Percentiles rank a stretch among this genome's conserved stretches.
phyloP scores from a whole-genome alignment of 1,284 basidiomycete genomes.

The Amylostereum chailletii region DNA sequence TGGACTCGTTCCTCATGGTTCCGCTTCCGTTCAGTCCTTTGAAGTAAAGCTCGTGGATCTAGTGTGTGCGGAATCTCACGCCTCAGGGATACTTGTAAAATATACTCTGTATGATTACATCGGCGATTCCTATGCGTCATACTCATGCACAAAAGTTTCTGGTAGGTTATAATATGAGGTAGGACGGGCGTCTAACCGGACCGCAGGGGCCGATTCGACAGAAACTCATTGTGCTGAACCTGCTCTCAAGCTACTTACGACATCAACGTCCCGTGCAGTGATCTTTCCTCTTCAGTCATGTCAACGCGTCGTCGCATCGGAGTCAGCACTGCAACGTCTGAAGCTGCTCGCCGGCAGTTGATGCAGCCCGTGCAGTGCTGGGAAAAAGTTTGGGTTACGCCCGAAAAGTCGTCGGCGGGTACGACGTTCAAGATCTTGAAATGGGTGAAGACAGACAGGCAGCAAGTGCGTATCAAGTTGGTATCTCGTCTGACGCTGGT shows the following conservation, averaged over 20 bases:
- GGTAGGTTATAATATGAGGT: too few relatives aligned
- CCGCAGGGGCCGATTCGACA: too few relatives aligned
- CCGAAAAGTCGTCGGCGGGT: slow-evolving; percentile 41
- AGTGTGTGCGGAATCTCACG: too few relatives aligned
- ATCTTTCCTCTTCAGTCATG: slow-evolving; percentile 29
- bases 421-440: slow-evolving; percentile 58
- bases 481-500: not conserved
- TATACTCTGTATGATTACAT: too few relatives aligned
- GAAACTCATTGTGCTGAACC: too few relatives aligned
- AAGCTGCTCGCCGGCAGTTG: slow-evolving; percentile 68
- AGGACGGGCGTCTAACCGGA: too few relatives aligned
- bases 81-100: too few relatives aligned
- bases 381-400: slow-evolving; percentile 62
- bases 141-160: too few relatives aligned
- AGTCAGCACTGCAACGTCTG: slow-evolving; percentile 63
- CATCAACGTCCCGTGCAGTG: too few relatives aligned
- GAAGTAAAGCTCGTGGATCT: slow-evolving; percentile 35
- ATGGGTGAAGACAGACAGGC: slow-evolving; percentile 69
- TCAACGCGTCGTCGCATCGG: slow-evolving; percentile 65
- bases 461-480: slow-evolving; percentile 39
- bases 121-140: too few relatives aligned
- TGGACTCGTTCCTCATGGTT: slow-evolving; percentile 72
- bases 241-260: too few relatives aligned
- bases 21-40: slow-evolving; percentile 76
- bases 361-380: slow-evolving; percentile 76